Percentiles rank a stretch among this genome's conserved stretches.
Conservation (phyloP, 371 early-diverging fungal species). For the Mucor plumbeus region DNA sequence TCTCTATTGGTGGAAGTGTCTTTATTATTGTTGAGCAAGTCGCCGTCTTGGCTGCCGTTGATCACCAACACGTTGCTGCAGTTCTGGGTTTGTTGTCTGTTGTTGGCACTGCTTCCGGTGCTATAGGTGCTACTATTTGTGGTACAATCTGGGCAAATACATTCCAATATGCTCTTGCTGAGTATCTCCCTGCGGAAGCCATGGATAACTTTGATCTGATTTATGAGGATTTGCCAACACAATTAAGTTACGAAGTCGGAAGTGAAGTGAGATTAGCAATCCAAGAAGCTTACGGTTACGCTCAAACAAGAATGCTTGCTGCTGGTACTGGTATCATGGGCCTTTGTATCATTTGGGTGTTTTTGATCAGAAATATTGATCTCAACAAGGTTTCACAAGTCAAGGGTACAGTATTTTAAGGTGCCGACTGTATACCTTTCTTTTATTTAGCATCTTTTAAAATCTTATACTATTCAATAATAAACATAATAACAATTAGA, state of each 20-base stretch:
- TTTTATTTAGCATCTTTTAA: not conserved
- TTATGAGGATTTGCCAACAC: conserved; percentile 16
- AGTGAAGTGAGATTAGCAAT: conserved; percentile 19
- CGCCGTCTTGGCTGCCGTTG: conserved; percentile 24
- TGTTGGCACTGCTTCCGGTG: conserved; percentile 10
- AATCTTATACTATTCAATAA: too few relatives aligned
- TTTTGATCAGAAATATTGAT: conserved; percentile 23
- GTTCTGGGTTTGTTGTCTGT: conserved; percentile 21
- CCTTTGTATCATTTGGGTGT: conserved; percentile 15
- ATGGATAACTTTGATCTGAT: conserved; percentile 10
- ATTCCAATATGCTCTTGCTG: conserved; percentile 24
- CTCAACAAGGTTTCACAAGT: conserved; percentile 15
- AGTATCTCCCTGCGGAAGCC: conserved; percentile 18
- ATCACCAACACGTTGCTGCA: conserved; percentile 21
- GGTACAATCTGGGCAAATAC: conserved; percentile 25
- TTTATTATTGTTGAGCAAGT: conserved; percentile 29
- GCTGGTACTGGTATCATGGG: conserved; percentile 21
- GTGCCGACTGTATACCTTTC: not conserved
- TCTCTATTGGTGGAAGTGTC: conserved; percentile 28
- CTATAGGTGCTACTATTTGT: conserved; percentile 26
- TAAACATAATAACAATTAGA: too few relatives aligned
- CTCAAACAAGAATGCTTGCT: conserved; percentile 27
- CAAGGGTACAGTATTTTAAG: conserved; percentile 21
- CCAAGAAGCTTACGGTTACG: conserved; percentile 19
- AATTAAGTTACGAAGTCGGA: conserved; percentile 18